These are phyloP conservation scores for Aspergillus heteromorphus DNA, from an alignment of 495 filamentous ascomycete species.

Conservation along the genomic window DNA sequence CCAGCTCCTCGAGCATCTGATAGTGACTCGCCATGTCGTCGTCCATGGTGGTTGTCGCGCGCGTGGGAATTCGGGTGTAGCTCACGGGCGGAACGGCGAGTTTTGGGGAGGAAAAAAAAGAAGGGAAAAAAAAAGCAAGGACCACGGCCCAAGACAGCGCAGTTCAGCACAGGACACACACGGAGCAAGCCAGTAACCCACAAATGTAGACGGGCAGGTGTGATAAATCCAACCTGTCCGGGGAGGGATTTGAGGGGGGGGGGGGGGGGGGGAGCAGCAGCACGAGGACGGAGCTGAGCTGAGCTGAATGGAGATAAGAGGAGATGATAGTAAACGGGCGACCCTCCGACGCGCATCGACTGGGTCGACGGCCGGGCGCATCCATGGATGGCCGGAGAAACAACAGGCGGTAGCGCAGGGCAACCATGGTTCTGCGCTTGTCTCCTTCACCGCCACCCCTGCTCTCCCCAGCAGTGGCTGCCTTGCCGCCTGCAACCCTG, in stretches of 20 bases:
- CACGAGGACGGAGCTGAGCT: conserved; percentile 13
- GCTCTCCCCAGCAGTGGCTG: conserved; percentile 11
- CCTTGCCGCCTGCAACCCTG: conserved; percentile 1
- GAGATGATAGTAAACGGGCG: conserved; percentile 6
- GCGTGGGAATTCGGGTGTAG: not conserved
- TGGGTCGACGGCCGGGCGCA: conserved; percentile 12
- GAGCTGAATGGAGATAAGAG: conserved; percentile 4
- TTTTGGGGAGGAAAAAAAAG: not conserved
- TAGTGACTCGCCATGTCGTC: conserved; percentile 74
- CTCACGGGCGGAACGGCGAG: conserved; percentile 3
- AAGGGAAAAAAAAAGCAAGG: conserved; percentile 10
- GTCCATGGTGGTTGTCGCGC: conserved; percentile 35
- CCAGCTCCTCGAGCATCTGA: conserved; percentile 87
- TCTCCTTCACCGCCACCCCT: conserved; percentile 7
- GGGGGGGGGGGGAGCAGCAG: too few relatives aligned
- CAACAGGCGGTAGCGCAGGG: conserved; percentile 38
- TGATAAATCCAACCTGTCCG: conserved; percentile 10
- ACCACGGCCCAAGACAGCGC: not conserved
- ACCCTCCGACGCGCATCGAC: conserved; percentile 13
- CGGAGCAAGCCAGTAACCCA: conserved; percentile 8
- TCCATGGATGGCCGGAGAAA: conserved; percentile 25
- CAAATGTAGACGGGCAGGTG: not conserved
- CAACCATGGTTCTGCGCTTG: conserved; percentile 21
- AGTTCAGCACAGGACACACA: conserved; percentile 2
- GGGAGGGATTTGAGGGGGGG: too few relatives aligned